Conservation (phyloP, 169 alveolate genomes). For the Eimeria necatrix region DNA sequence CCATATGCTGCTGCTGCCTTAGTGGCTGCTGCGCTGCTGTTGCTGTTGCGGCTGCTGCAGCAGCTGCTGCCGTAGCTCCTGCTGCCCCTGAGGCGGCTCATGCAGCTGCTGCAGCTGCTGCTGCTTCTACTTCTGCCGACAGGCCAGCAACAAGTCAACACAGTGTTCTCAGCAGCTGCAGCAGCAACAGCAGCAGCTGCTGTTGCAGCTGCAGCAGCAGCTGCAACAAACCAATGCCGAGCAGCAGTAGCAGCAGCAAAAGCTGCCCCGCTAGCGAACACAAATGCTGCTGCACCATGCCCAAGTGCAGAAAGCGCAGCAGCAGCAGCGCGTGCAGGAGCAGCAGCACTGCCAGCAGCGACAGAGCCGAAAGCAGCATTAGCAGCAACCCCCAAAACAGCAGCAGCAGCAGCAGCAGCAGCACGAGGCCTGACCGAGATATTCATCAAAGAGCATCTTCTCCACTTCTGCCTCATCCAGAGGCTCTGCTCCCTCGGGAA, state of each 20-base stretch:
- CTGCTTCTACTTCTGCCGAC: neutral
- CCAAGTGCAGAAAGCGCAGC: neutral
- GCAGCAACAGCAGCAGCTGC: neutral
- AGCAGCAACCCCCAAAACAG: neutral
- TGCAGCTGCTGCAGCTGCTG: neutral
- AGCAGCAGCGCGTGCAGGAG: neutral
- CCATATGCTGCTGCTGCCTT: conserved; percentile 49
- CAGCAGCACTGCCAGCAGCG: too few relatives aligned
- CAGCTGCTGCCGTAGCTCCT: neutral
- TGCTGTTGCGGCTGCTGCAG: neutral
- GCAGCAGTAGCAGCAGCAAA: neutral
- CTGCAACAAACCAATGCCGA: neutral
- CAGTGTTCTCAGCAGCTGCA: neutral
- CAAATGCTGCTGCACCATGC: neutral
- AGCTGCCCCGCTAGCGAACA: neutral
- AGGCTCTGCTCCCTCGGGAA: conserved; percentile 48
- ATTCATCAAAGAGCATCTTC: conserved; percentile 76
- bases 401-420: neutral
- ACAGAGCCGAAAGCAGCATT: neutral
- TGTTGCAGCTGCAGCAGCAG: conserved; percentile 3
- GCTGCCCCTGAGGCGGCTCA: neutral
- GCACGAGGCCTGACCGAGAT: conserved; percentile 34
- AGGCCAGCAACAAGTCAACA: neutral
- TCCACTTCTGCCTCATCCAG: conserved; percentile 72
- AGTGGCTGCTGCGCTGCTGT: neutral